Percentiles rank a stretch among this genome's conserved stretches.
phyloP scores from a whole-genome alignment of 2,329 filamentous ascomycete genomes.

The Xylariaceae sp. region DNA sequence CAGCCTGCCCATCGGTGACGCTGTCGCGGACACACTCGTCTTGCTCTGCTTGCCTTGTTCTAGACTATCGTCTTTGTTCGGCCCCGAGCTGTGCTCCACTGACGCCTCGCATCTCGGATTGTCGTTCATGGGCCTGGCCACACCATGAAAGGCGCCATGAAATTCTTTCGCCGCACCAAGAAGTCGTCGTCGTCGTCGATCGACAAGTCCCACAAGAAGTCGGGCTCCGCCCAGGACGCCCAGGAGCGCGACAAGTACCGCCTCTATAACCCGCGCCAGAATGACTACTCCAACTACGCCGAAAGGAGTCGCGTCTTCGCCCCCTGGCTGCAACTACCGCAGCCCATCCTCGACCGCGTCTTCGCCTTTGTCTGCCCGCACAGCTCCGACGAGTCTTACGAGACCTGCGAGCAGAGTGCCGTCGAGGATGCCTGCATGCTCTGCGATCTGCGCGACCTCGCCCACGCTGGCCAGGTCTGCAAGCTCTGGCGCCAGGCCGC shows the following conservation, averaged over 20 bases:
- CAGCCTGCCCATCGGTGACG: too few species aligned
- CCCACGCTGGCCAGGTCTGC: conserved; percentile 73
- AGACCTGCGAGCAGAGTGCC: conserved; percentile 77
- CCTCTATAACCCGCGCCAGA: conserved; percentile 24
- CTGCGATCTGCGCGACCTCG: conserved; percentile 86
- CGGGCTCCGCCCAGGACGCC: conserved; percentile 21
- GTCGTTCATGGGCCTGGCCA: too few species aligned
- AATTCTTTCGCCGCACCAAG: conserved; percentile 34
- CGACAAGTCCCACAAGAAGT: conserved; percentile 19
- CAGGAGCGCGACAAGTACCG: conserved; percentile 30
- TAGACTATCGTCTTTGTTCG: too few species aligned
- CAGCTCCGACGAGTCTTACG: conserved; percentile 70
- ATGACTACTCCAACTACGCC: conserved; percentile 22
- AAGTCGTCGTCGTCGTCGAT: conserved; percentile 22
- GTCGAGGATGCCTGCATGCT: conserved; percentile 84
- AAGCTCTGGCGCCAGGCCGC: conserved; percentile 64
- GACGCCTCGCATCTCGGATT: too few species aligned
- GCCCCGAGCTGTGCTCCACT: too few species aligned
- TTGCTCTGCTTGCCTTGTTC: too few species aligned
- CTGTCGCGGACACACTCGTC: too few species aligned
- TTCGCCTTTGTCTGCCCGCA: conserved; percentile 85
- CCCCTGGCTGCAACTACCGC: conserved; percentile 53
- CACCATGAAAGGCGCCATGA: conserved; percentile 32
- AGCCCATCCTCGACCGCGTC: conserved; percentile 70
- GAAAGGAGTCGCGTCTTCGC: conserved; percentile 25